phyloP scores from a whole-genome alignment of 768 basidiomycete genomes.

The Suillus subaureus region DNA sequence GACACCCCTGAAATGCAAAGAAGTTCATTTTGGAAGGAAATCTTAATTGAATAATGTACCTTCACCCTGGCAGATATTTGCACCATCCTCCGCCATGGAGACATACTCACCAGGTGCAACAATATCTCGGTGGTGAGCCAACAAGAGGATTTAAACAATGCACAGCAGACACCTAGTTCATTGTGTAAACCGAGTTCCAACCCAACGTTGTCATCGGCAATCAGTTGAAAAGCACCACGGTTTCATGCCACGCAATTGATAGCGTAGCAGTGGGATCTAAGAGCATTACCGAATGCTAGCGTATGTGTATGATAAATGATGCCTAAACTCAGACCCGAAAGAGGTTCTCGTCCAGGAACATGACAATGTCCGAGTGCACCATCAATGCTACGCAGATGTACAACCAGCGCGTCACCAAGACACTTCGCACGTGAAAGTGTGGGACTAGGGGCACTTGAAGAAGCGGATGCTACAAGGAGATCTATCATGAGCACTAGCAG shows the following conservation, averaged over 20 bases:
- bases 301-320: not conserved
- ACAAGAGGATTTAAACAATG: conserved; percentile 22
- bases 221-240: conserved; percentile 9
- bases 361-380: conserved; percentile 57
- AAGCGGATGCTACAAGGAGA: not conserved
- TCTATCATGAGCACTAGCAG: not conserved
- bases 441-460: conserved; percentile 9
- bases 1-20: not conserved
- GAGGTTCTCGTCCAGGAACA: conserved; percentile 46
- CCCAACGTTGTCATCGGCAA: conserved; percentile 28
- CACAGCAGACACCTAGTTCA: conserved; percentile 44
- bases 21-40: not conserved
- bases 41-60: not conserved
- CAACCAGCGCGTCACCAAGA: conserved; percentile 36
- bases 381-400: conserved; percentile 36
- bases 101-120: conserved; percentile 23
- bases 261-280: not conserved
- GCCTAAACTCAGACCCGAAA: conserved; percentile 12
- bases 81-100: conserved; percentile 20
- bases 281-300: not conserved
- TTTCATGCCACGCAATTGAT: not conserved
- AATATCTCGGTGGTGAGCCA: conserved; percentile 34
- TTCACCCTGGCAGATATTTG: conserved; percentile 12
- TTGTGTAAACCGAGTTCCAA: conserved; percentile 61
- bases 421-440: conserved; percentile 22